Percentiles rank a stretch among this genome's conserved stretches.
phyloP scores from a whole-genome alignment of 1,139 yeast genomes.

The Suhomyces ambrosiae region DNA sequence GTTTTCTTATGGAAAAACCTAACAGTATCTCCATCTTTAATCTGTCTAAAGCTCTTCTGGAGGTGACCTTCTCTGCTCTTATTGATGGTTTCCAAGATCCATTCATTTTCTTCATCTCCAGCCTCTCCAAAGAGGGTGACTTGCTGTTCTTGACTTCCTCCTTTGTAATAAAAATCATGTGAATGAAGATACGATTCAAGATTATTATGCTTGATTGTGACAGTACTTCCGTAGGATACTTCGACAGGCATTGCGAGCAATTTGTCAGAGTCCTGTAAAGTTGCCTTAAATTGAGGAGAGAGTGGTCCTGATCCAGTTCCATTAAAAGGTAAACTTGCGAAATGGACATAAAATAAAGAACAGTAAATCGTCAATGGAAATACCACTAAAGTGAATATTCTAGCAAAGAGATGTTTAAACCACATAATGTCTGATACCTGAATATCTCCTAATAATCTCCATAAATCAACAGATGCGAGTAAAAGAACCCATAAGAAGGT shows the following conservation, averaged over 20 bases:
- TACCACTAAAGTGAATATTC: slow-evolving; percentile 38
- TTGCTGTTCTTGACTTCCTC: slow-evolving; percentile 66
- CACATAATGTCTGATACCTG: slow-evolving; percentile 34
- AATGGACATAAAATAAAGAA: slow-evolving; percentile 51
- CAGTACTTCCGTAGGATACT: slow-evolving; percentile 64
- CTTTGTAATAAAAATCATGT: slow-evolving; percentile 52
- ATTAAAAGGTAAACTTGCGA: slow-evolving; percentile 44
- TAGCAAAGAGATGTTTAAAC: slow-evolving; percentile 32
- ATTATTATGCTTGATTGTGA: slow-evolving; percentile 65
- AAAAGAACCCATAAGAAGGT: slow-evolving; percentile 54
- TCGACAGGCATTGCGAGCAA: slow-evolving; percentile 43
- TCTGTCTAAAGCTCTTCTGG: slow-evolving; percentile 33
- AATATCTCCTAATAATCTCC: slow-evolving; percentile 63
- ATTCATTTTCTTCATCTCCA: slow-evolving; percentile 59
- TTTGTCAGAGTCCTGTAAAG: slow-evolving; percentile 45
- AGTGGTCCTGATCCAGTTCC: slow-evolving; percentile 57
- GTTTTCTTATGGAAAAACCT: slow-evolving; percentile 64
- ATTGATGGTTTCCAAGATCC: slow-evolving; percentile 59
- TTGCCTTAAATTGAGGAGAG: slow-evolving; percentile 60
- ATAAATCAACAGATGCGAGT: slow-evolving; percentile 46
- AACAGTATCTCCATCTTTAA: slow-evolving; percentile 55
- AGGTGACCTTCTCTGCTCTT: slow-evolving; percentile 35
- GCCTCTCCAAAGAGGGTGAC: slow-evolving; percentile 61
- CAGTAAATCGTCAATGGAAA: slow-evolving; percentile 56
- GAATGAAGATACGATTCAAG: slow-evolving; percentile 72